Percentiles rank a stretch among this genome's conserved stretches.
These are phyloP conservation scores for Cyclotella cryptica DNA, from an alignment of 108 stramenopile genomes.

Conservation along the genomic window DNA sequence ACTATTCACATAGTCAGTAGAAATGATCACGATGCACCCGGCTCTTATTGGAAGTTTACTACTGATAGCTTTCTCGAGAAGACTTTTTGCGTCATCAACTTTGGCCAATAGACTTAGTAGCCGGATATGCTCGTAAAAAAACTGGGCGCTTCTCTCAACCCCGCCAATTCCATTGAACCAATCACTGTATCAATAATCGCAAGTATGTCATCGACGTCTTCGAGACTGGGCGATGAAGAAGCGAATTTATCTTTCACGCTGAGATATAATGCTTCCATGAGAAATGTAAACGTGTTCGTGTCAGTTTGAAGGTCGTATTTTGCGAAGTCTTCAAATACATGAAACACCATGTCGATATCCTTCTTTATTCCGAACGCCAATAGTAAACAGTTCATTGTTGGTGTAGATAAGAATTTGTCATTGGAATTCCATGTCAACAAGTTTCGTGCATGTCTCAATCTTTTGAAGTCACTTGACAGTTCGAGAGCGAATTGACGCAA, in stretches of 20 bases:
- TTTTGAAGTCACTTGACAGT: constrained; percentile 35
- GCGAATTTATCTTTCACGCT: constrained; percentile 27
- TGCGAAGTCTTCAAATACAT: constrained; percentile 48
- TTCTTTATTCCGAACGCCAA: constrained; percentile 44
- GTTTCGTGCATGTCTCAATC: constrained; percentile 36
- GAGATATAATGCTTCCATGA: constrained; percentile 63
- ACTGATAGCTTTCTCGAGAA: constrained; percentile 33
- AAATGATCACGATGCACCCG: constrained; percentile 31
- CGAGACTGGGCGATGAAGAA: not conserved
- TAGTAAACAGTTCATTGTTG: constrained; percentile 54
- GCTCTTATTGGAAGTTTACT: constrained; percentile 8
- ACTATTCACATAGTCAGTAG: constrained; percentile 19
- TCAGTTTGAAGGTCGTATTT: constrained; percentile 49
- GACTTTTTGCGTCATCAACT: constrained; percentile 36
- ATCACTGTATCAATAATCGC: constrained; percentile 42
- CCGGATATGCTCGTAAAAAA: constrained; percentile 32
- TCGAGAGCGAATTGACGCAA: constrained; percentile 54
- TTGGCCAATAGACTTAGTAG: constrained; percentile 1
- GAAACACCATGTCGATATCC: constrained; percentile 44
- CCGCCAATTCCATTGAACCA: constrained; percentile 62
- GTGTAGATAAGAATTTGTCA: constrained; percentile 23
- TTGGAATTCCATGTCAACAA: constrained; percentile 33
- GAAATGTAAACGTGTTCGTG: constrained; percentile 69
- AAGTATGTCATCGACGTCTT: constrained; percentile 39
- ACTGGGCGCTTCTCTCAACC: constrained; percentile 37